Base-by-base conservation (phyloP, 768 basidiomycete species). In the Punctularia strigosozonata region DNA sequence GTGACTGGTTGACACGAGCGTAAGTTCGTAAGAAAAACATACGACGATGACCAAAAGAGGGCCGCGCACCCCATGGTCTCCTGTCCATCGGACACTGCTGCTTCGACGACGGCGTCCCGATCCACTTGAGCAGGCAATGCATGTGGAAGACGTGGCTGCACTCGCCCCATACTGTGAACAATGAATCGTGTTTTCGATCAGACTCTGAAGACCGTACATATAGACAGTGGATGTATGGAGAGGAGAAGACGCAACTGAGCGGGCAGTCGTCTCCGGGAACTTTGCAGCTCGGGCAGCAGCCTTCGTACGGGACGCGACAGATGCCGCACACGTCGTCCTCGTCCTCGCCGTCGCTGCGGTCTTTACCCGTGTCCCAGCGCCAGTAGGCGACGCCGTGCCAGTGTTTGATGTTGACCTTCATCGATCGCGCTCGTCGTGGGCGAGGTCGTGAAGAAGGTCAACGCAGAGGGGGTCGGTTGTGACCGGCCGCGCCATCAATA, bases 11-110 rank as follows among this genome's bases (percentile, higher is more conserved):
- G n/a, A n/a, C n/a, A n/a, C n/a, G n/a, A n/a, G n/a, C n/a, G n/a
- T n/a, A n/a, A n/a, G n/a, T n/a, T n/a, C n/a, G n/a, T n/a, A n/a
- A n/a, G n/a, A n/a, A n/a, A n/a, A n/a, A n/a, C n/a, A n/a, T n/a
- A n/a, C n/a, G n/a, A n/a, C n/a, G n/a, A n/a, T n/a, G n/a, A n/a
- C n/a, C n/a, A n/a, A n/a, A n/a, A 31, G 19, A 23, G 17, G 14
- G 21, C 5, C 4, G 66, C 82, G 43, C 46, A 92, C 91, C 80
- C 94, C 94, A 99, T 3, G 80, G 66, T 50, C 89, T 65, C 22
- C 95, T 69, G 54, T 98, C 94, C 89, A 99, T 92, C n/a, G 95
- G 95, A 66, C 95, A 99, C 49, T 92, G 89, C 49, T 84, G 80
- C 57, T 97, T 97, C 25, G 86, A 91, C 12, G 85, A 77, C 4